A percentile compares a stretch with the other conserved stretches of the same genome.
Conservation (phyloP, 139 green algal genomes). For the Auxenochlorella pyrenoidosa region DNA sequence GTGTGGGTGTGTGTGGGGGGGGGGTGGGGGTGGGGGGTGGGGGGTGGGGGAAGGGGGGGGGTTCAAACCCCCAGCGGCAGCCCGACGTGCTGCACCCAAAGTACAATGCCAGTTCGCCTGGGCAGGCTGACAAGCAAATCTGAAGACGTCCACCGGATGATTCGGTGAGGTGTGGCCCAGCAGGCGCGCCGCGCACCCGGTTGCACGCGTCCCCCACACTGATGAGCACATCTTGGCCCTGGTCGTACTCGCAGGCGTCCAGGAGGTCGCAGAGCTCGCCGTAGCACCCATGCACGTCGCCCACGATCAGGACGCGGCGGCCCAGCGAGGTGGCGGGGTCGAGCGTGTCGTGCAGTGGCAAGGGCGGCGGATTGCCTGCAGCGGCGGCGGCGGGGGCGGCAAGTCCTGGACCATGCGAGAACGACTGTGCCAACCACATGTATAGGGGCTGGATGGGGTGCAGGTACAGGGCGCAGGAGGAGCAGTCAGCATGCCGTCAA, state of each 20-base stretch:
- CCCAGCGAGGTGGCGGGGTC: background rate
- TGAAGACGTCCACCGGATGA: background rate
- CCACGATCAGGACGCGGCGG: slow-evolving; percentile 43
- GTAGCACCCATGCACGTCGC: slow-evolving; percentile 57
- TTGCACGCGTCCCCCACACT: slow-evolving; percentile 55
- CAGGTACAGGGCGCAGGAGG: background rate
- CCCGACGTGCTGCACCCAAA: no score
- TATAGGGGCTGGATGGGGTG: background rate
- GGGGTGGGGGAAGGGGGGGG: no score
- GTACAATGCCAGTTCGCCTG: no score
- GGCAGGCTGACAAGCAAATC: no score
- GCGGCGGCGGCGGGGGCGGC: background rate
- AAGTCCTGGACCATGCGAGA: background rate
- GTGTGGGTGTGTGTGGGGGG: no score
- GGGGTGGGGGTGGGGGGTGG: no score
- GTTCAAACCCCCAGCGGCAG: no score
- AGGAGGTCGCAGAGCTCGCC: slow-evolving; percentile 53
- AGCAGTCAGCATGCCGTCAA: no score
- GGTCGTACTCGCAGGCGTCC: slow-evolving; percentile 16
- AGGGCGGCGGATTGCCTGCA: slow-evolving; percentile 40
- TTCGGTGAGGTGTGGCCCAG: slow-evolving; percentile 25
- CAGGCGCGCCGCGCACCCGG: background rate
- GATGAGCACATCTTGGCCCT: slow-evolving; percentile 39
- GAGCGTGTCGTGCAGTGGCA: slow-evolving; percentile 24
- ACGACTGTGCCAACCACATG: no score